phyloP scores from a whole-genome alignment of 805 yeast genomes.

The Tetrapisispora nanseiensis region DNA sequence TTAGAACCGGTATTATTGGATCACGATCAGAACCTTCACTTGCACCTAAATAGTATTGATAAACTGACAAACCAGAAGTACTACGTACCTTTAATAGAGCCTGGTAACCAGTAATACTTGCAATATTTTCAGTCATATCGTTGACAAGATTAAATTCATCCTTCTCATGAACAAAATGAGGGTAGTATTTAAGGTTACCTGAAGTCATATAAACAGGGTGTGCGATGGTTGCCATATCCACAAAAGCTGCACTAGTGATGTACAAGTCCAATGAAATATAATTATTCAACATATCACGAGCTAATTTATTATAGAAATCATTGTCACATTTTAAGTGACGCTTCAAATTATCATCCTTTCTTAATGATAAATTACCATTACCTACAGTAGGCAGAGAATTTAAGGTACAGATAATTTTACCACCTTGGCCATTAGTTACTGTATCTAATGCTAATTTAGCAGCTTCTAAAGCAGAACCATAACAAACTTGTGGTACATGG shows the following conservation, averaged over 20 bases:
- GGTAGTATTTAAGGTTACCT: conserved; percentile 55
- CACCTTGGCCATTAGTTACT: conserved; percentile 52
- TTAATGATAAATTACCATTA: conserved; percentile 50
- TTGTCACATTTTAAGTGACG: conserved; percentile 48
- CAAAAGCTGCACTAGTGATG: conserved; percentile 49
- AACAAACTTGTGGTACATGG: conserved; percentile 48
- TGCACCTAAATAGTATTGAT: conserved; percentile 62
- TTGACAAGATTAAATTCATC: conserved; percentile 63
- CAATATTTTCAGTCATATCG: conserved; percentile 42
- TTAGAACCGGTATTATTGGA: conserved; percentile 56
- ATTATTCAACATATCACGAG: conserved; percentile 41
- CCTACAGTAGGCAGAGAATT: conserved; percentile 70
- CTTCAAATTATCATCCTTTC: conserved; percentile 35
- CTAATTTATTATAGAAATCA: conserved; percentile 50
- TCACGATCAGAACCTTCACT: conserved; percentile 37
- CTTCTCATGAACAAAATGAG: conserved; percentile 52
- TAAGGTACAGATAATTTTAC: conserved; percentile 61
- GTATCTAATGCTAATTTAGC: conserved; percentile 49
- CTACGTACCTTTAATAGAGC: conserved; percentile 76
- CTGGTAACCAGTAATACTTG: conserved; percentile 54
- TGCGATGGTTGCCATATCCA: conserved; percentile 65
- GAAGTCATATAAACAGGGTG: conserved; percentile 55
- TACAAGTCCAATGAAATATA: conserved; percentile 71
- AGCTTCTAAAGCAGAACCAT: conserved; percentile 64
- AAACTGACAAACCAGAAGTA: conserved; percentile 76